Evolutionary conservation across 169 alveolate species (phyloP).

Genomic region (Plasmodium adleri): DNA sequence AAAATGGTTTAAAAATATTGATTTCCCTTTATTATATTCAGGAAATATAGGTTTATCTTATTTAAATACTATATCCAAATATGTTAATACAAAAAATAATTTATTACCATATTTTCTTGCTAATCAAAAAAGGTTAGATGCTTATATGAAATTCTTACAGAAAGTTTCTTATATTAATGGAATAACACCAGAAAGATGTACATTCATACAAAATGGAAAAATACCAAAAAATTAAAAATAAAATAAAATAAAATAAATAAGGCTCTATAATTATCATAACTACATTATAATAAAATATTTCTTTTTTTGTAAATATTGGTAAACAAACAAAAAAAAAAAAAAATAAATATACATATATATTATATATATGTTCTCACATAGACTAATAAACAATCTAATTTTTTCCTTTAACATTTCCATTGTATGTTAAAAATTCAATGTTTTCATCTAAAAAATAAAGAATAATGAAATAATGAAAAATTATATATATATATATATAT

Average conservation of each 20-base stretch:
- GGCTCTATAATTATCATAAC: background rate
- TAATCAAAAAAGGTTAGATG: conserved; percentile 10
- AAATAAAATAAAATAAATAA: background rate
- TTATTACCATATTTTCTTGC: conserved; percentile 32
- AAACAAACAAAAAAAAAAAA: no score
- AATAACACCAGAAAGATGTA: conserved; percentile 41
- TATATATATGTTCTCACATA: background rate
- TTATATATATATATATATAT: background rate
- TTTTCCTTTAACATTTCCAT: conserved; percentile 55
- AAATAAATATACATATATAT: background rate
- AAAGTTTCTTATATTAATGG: conserved; percentile 49
- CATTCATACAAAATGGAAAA: conserved; percentile 3
- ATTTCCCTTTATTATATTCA: conserved; percentile 54
- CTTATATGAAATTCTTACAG: conserved; percentile 26
- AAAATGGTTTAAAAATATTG: conserved; percentile 51
- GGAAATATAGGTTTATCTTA: conserved; percentile 59
- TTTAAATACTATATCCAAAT: conserved; percentile 28
- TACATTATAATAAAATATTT: background rate
- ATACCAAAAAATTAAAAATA: background rate
- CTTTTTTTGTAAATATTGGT: background rate
- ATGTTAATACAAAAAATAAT: conserved; percentile 39
- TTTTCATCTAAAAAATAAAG: conserved; percentile 52
- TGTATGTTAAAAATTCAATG: conserved; percentile 62
- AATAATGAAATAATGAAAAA: background rate
- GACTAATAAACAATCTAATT: background rate